These are phyloP conservation scores for Lactuca sativa DNA, from an alignment of 129 eudicot species.

Conservation along the genomic window DNA sequence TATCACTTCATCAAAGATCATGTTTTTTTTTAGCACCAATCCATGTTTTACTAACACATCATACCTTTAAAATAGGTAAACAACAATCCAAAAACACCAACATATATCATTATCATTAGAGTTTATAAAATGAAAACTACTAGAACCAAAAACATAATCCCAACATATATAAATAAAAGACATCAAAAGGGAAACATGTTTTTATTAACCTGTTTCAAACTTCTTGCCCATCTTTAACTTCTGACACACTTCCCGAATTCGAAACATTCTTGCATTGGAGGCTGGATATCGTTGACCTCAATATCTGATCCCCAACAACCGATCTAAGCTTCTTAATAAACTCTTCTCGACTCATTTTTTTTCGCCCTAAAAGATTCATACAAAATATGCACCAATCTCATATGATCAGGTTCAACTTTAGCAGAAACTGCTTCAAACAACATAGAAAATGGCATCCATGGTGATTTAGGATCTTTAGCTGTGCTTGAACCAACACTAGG, in stretches of 20 bases:
- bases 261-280: slow-evolving; percentile 44
- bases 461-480: slow-evolving; percentile 54
- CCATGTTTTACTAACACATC: neutral
- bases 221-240: slow-evolving; percentile 29
- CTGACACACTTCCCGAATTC: slow-evolving; percentile 13
- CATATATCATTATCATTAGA: neutral
- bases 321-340: slow-evolving; percentile 57
- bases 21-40: no score
- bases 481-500: slow-evolving; percentile 46
- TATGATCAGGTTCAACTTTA: slow-evolving; percentile 43
- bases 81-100: neutral
- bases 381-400: slow-evolving; percentile 35
- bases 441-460: slow-evolving; percentile 59
- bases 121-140: slow-evolving; percentile 17
- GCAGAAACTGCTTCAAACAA: slow-evolving; percentile 48
- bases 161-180: neutral
- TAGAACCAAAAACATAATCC: slow-evolving; percentile 16
- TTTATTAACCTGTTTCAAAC: slow-evolving; percentile 15
- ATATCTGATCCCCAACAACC: slow-evolving; percentile 54
- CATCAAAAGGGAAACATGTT: slow-evolving; percentile 1
- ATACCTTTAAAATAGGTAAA: no score
- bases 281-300: slow-evolving; percentile 48
- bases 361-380: slow-evolving; percentile 53
- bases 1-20: no score
- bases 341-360: slow-evolving; percentile 47